Conservation (phyloP, 1,139 yeast species). For the Saccharomyces hybrid region DNA sequence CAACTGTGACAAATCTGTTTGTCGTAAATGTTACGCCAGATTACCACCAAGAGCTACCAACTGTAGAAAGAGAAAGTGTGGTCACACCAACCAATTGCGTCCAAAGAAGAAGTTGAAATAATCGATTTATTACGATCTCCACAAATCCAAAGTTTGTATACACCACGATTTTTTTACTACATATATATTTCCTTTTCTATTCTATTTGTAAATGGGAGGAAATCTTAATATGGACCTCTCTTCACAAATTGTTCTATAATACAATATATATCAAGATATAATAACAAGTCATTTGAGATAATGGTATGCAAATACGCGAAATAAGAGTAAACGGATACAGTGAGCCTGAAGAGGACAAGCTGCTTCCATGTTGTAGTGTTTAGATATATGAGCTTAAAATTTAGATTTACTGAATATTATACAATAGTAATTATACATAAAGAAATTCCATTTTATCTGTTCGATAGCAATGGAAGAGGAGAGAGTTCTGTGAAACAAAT, state of each 20-base stretch:
- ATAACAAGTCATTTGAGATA: background rate
- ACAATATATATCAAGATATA: background rate
- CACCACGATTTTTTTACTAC: background rate
- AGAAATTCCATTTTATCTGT: background rate
- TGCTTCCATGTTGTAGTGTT: background rate
- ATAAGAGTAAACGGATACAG: background rate
- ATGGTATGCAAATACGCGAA: background rate
- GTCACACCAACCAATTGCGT: slow-evolving; percentile 99
- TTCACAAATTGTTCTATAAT: background rate
- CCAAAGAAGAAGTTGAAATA: slow-evolving; percentile 99
- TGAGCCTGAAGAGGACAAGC: background rate
- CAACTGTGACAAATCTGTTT: slow-evolving; percentile 98
- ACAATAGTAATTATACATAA: background rate
- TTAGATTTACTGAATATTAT: background rate
- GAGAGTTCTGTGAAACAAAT: background rate
- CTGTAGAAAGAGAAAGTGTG: slow-evolving; percentile 99
- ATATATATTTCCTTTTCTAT: background rate
- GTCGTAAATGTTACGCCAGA: slow-evolving; percentile 99
- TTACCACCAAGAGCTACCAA: slow-evolving; percentile 99
- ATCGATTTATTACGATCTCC: slow-evolving; percentile 37
- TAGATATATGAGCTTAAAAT: background rate
- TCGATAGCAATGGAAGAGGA: background rate
- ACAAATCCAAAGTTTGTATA: slow-evolving; percentile 1
- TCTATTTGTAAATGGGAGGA: background rate
- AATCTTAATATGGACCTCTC: background rate